Base-by-base conservation (phyloP, 2,329 filamentous ascomycete genomes). In the Aspergillus jensenii region DNA sequence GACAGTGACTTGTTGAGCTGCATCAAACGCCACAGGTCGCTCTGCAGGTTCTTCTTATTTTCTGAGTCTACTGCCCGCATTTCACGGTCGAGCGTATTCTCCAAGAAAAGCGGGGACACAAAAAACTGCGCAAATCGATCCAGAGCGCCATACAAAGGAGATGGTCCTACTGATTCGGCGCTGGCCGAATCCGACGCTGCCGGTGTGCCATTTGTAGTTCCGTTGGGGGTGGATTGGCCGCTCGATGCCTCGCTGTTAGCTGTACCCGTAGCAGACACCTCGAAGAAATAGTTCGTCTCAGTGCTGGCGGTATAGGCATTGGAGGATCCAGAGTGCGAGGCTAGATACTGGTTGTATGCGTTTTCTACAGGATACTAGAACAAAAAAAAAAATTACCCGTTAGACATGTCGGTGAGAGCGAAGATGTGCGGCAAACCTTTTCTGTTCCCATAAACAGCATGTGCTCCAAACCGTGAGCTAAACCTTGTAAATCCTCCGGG, bases 271-370 rank as follows among this genome's bases (percentile, higher is more conserved):
- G 92, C 91, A 19, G 90, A 91, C 58, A 98, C 87, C 70, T 99
- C 95, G 73, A 99, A 99, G 77, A 90, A 98, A 79, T 96, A 99
- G 78, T 98, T 98, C 62, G 95, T 99, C 52, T 93, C 96, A 1
- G 91, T 96, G 5, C 90, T 82, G 15, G 90, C 92, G 1, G 95
- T 99, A 75, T 96, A 98, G 55, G 95, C 95, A 74, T 99, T 99
- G 27, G 93, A 96, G 70, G 89, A 87, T 55, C 95, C 95, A 9
- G 92, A 96, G 74, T 97, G 89, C 59, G 90, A 84, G 52, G 92
- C 90, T 54, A 99, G 85, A 74, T 96, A 99, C 72, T 93, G 89
- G 69, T 91, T 91, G 80, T 99, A 99, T 64, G 90, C 93, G 75
- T 99, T 98, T 77, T 97, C 93, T 72, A 88, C 85, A 0, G 95